Evolutionary conservation across 208 protist genomes (phyloP), one percentile per base, ranked within the genome.

Genomic region (Crithidia brevicula): DNA sequence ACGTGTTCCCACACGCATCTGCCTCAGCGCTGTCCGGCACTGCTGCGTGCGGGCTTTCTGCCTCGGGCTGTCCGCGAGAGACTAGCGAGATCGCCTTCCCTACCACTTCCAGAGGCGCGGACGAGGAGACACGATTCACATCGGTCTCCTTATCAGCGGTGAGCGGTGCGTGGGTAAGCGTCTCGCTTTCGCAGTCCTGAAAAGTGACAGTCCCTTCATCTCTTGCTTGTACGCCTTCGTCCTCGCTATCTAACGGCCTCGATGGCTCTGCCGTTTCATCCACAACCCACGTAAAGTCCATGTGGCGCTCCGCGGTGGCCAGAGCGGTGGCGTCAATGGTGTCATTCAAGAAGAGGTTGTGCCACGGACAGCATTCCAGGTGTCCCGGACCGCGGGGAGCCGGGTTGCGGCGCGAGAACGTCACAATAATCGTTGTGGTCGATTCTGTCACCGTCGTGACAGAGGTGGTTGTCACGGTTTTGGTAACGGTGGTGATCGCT

Each of bases 201-300:
- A n/a, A n/a, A n/a, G n/a, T n/a, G n/a, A n/a, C n/a, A n/a, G n/a
- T n/a, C n/a, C n/a, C n/a, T n/a, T n/a, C n/a, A n/a, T n/a, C n/a
- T n/a, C n/a, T n/a, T n/a, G n/a, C n/a, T n/a, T n/a, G n/a, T n/a
- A n/a, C n/a, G n/a, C n/a, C 36, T 33, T 30, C 25, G 10, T 8
- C 42, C 40, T 62, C 56, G 3, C 61, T 49, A n/a, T 28, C 22
- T 38, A 11, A 6, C 23, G 16, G 20, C 22, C 23, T 5, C 20
- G 6, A 13, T 40, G 36, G 25, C 22, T 16, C 53, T 15, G 49
- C 54, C 3, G 11, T 2, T 4, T 42, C 30, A 15, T 58, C 50
- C 25, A 67, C 60, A 8, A 47, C 30, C 62, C 61, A 76, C 3
- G 70, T 60, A 18, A 76, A 70, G 38, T 76, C 70, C 70, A 76